Percentiles rank a stretch among this genome's conserved stretches.
These are phyloP conservation scores for Aspergillus amoenus DNA, from an alignment of 2,329 filamentous ascomycete species.

Conservation along the genomic window DNA sequence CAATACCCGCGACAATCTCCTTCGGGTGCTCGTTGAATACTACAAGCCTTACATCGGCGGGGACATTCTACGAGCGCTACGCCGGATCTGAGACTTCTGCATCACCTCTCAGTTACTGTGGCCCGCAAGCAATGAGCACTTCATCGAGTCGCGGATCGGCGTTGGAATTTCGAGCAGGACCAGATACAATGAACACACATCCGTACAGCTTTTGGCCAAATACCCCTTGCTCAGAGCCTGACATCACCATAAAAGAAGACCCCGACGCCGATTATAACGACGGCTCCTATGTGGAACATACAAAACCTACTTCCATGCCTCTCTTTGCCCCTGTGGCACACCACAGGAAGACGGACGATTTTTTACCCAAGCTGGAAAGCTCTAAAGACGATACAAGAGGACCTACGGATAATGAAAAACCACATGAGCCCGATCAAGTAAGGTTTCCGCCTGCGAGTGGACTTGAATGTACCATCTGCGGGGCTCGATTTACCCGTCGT, in stretches of 20 bases:
- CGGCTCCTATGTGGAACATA: conserved; percentile 9
- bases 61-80: conserved; percentile 26
- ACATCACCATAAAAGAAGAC: conserved; percentile 13
- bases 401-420: neutral
- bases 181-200: conserved; percentile 17
- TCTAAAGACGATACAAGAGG: neutral
- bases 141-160: conserved; percentile 26
- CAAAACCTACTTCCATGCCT: neutral
- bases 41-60: conserved; percentile 17
- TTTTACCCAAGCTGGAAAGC: neutral
- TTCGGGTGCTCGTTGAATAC: conserved; percentile 23
- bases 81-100: conserved; percentile 21
- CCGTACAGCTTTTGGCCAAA: conserved; percentile 26
- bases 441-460: conserved; percentile 53
- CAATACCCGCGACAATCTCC: conserved; percentile 19
- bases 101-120: conserved; percentile 26
- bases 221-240: conserved; percentile 23
- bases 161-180: conserved; percentile 16
- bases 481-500: conserved; percentile 74
- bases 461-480: conserved; percentile 73
- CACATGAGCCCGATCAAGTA: conserved; percentile 10
- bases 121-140: conserved; percentile 22
- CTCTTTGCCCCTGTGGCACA: conserved; percentile 10
- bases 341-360: neutral
- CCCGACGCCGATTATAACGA: conserved; percentile 18